Evolutionary conservation across 164 flowering plant genomes (phyloP).

Genomic region (Sedum album): DNA sequence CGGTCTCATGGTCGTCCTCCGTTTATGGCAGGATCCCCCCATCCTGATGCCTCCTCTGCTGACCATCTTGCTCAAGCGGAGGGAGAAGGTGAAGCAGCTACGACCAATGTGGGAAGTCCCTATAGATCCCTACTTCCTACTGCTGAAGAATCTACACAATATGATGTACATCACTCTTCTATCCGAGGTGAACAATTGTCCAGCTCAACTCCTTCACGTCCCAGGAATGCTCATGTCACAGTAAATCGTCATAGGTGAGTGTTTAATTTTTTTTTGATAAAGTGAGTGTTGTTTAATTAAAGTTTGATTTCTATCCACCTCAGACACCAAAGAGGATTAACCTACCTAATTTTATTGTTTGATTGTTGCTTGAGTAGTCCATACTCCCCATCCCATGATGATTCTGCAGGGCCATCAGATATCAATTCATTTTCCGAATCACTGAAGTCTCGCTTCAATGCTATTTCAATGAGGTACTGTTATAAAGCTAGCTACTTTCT

Average conservation of each 20-base stretch:
- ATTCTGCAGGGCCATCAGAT: constrained; percentile 82
- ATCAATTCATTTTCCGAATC: constrained; percentile 72
- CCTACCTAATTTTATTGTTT: neutral
- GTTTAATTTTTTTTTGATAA: neutral
- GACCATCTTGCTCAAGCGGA: constrained; percentile 28
- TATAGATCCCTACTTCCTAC: constrained; percentile 21
- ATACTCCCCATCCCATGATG: constrained; percentile 39
- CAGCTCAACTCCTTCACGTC: constrained; percentile 32
- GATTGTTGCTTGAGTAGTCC: constrained; percentile 31
- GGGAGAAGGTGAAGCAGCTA: constrained; percentile 30
- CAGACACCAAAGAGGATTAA: neutral
- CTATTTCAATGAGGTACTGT: constrained; percentile 57
- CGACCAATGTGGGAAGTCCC: constrained; percentile 19
- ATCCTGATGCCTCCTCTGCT: constrained; percentile 42
- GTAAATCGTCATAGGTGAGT: constrained; percentile 32
- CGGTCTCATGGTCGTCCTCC: constrained; percentile 66
- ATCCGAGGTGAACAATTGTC: constrained; percentile 27
- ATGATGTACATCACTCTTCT: constrained; percentile 19
- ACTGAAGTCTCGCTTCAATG: constrained; percentile 57
- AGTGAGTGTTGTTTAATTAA: no score
- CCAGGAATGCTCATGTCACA: constrained; percentile 18
- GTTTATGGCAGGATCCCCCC: constrained; percentile 52
- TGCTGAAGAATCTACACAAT: constrained; percentile 27
- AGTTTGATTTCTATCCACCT: no score
- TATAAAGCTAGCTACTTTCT: neutral